Evolutionary conservation across 495 filamentous ascomycete genomes (phyloP).

Genomic region (Cenococcum geophilum): DNA sequence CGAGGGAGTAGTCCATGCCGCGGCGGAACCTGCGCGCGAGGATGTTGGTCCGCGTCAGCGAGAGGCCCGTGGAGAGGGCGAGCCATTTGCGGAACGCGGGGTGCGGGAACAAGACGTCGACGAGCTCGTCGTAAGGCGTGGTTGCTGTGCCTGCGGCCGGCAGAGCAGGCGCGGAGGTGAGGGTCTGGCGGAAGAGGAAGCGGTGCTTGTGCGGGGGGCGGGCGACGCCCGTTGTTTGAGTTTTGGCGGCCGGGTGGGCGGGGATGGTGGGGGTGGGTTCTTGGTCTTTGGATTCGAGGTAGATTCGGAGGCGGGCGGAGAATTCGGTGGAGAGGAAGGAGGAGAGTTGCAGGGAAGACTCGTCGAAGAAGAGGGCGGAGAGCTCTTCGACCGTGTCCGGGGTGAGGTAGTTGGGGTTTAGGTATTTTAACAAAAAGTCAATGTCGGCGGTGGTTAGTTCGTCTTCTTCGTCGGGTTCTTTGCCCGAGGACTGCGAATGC

Average conservation of each 20-base stretch:
- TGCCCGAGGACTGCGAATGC: conserved; percentile 42
- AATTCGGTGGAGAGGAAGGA: conserved; percentile 74
- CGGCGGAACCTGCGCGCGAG: conserved; percentile 77
- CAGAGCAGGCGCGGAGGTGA: conserved; percentile 12
- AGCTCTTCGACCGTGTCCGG: conserved; percentile 86
- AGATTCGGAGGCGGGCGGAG: conserved; percentile 56
- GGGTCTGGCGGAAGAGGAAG: conserved; percentile 68
- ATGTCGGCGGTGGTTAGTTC: conserved; percentile 69
- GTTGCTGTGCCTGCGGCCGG: conserved; percentile 31
- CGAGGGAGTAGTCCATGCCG: conserved; percentile 86
- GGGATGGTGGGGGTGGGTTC: conserved; percentile 41
- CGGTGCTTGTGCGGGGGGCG: conserved; percentile 92
- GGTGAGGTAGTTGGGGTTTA: conserved; percentile 85
- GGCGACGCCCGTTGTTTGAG: conserved; percentile 48
- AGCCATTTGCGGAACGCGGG: conserved; percentile 90
- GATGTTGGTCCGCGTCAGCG: conserved; percentile 55
- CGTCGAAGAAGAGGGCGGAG: conserved; percentile 66
- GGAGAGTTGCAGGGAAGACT: conserved; percentile 74
- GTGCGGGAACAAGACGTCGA: conserved; percentile 74
- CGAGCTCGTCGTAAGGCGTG: conserved; percentile 64
- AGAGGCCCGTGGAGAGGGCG: conserved; percentile 65
- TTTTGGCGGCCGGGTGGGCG: conserved; percentile 42
- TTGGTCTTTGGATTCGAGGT: conserved; percentile 49
- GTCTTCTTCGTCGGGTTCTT: conserved; percentile 40
- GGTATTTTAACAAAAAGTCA: conserved; percentile 80